Evolutionary conservation across 306 rosid species (phyloP).

Genomic region (Rosa multiflora): DNA sequence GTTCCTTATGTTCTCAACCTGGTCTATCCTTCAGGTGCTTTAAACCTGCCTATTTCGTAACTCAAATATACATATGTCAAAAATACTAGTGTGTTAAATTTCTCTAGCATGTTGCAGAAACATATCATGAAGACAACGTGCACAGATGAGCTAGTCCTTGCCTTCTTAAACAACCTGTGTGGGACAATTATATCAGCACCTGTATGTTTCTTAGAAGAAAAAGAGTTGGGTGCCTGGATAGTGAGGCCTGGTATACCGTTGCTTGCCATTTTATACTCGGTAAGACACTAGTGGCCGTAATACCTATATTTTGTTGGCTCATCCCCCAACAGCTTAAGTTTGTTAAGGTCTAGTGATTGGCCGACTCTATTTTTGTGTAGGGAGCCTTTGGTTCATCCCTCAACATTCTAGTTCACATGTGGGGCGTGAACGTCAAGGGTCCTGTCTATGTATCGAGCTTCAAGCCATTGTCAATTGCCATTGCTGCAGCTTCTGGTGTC

Average conservation of each 20-base stretch:
- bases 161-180: slow-evolving; percentile 42
- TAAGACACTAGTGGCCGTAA: slow-evolving; percentile 26
- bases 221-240: slow-evolving; percentile 44
- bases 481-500: slow-evolving; percentile 48
- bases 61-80: too few relatives aligned
- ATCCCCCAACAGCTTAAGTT: too few relatives aligned
- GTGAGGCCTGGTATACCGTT: slow-evolving; percentile 44
- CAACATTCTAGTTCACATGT: slow-evolving; percentile 42
- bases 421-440: slow-evolving; percentile 57
- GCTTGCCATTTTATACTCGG: slow-evolving; percentile 43
- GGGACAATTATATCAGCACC: slow-evolving; percentile 47
- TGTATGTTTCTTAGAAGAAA: slow-evolving; percentile 43
- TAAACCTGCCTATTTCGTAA: too few relatives aligned
- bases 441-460: slow-evolving; percentile 49
- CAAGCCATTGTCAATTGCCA: slow-evolving; percentile 53
- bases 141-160: slow-evolving; percentile 51
- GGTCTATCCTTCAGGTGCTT: too few relatives aligned
- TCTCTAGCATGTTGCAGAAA: slow-evolving; percentile 22
- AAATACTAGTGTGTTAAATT: background rate
- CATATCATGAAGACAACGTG: slow-evolving; percentile 26
- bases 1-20: too few relatives aligned
- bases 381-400: slow-evolving; percentile 30
- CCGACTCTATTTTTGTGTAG: slow-evolving; percentile 9
- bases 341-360: too few relatives aligned
- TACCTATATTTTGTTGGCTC: too few relatives aligned